phyloP scores from a whole-genome alignment of 768 basidiomycete species.

The Termitomyces sp. region DNA sequence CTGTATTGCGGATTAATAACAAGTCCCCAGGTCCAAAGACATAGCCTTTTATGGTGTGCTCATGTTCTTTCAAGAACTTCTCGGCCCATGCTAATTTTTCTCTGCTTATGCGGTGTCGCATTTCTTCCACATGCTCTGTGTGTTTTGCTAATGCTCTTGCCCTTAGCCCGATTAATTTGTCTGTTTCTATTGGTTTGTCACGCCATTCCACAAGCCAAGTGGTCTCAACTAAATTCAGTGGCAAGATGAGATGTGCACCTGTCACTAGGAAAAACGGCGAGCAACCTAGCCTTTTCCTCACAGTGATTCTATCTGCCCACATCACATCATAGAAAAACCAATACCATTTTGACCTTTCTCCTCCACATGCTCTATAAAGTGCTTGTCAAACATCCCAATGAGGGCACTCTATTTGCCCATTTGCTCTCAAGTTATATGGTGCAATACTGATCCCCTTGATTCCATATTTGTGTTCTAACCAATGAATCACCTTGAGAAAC shows the following conservation, averaged over 20 bases:
- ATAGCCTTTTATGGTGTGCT: constrained; percentile 18
- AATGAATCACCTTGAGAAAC: background rate
- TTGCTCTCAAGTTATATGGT: constrained; percentile 24
- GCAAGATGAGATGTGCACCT: constrained; percentile 30
- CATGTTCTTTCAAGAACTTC: constrained; percentile 17
- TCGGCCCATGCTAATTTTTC: background rate
- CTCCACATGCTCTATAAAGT: constrained; percentile 24
- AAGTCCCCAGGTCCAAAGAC: constrained; percentile 28
- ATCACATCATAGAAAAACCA: constrained; percentile 19
- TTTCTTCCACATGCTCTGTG: background rate
- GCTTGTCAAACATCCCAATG: constrained; percentile 23
- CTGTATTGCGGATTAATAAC: constrained; percentile 31
- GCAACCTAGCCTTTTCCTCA: constrained; percentile 25
- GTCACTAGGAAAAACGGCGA: constrained; percentile 31
- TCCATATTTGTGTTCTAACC: constrained; percentile 20
- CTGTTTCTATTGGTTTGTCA: background rate
- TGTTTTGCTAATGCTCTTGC: background rate
- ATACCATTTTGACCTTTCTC: constrained; percentile 30
- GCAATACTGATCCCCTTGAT: constrained; percentile 38
- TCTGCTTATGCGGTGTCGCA: background rate
- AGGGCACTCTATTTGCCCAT: constrained; percentile 30
- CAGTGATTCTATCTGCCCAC: constrained; percentile 30
- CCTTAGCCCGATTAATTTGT: background rate
- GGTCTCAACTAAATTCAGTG: constrained; percentile 26
- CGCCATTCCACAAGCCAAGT: background rate